phyloP scores from a whole-genome alignment of 768 basidiomycete genomes.

The Hypsizygus marmoreus region DNA sequence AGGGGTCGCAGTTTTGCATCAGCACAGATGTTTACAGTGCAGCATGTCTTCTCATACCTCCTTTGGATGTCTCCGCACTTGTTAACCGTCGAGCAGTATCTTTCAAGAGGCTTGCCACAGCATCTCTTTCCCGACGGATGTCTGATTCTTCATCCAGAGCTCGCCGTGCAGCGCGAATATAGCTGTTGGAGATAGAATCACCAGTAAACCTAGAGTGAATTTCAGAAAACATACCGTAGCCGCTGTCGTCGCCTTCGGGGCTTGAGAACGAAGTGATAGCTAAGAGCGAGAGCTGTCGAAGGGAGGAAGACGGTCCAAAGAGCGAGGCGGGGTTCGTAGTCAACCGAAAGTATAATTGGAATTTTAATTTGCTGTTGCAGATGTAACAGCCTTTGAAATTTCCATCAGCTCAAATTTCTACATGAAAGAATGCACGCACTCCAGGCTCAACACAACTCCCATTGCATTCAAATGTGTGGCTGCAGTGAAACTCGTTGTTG shows the following conservation, averaged over 20 bases:
- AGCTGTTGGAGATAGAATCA: slow-evolving; percentile 39
- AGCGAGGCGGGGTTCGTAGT: slow-evolving; percentile 47
- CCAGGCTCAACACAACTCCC: slow-evolving; percentile 55
- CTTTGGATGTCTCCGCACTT: slow-evolving; percentile 62
- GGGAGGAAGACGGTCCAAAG: slow-evolving; percentile 57
- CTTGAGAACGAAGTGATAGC: slow-evolving; percentile 59
- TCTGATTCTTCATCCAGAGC: slow-evolving; percentile 67
- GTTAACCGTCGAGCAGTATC: slow-evolving; percentile 67
- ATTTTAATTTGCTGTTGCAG: slow-evolving; percentile 58
- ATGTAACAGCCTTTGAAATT: slow-evolving; percentile 48
- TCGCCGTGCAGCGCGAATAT: slow-evolving; percentile 65
- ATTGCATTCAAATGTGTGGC: slow-evolving; percentile 42
- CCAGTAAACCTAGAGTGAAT: slow-evolving; percentile 2
- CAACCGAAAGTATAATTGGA: slow-evolving; percentile 58
- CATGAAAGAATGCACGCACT: slow-evolving; percentile 44
- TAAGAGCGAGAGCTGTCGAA: slow-evolving; percentile 49
- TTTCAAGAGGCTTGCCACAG: slow-evolving; percentile 61
- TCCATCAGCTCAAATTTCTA: slow-evolving; percentile 2
- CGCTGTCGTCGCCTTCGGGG: slow-evolving; percentile 56
- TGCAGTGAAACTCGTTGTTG: slow-evolving; percentile 44
- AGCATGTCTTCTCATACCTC: too few relatives aligned
- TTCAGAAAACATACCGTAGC: slow-evolving; percentile 43
- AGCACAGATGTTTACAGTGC: too few relatives aligned
- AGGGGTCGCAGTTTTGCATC: too few relatives aligned
- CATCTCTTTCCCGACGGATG: slow-evolving; percentile 62